Evolutionary conservation across 2,329 filamentous ascomycete genomes (phyloP).

Genomic region (Lasiodiplodia sp.): DNA sequence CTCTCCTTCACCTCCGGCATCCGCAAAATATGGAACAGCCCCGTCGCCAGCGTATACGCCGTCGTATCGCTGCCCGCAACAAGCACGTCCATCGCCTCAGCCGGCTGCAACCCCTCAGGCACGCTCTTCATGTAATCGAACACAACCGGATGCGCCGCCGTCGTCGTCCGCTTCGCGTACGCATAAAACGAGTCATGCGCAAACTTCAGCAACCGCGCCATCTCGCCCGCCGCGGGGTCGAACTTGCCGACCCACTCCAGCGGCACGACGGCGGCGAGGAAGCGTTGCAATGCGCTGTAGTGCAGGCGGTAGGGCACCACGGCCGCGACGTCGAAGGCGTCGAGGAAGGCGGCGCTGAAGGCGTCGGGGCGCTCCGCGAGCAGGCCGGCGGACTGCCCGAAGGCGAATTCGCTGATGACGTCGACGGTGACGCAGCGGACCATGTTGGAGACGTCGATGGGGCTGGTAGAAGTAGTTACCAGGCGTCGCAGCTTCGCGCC

Average conservation of each 20-base stretch:
- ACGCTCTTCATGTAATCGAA: neutral
- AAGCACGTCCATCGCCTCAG: neutral
- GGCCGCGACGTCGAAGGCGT: neutral
- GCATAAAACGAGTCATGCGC: neutral
- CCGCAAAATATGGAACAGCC: constrained; percentile 47
- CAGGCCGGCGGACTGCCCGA: constrained; percentile 33
- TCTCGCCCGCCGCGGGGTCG: neutral
- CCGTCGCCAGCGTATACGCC: constrained; percentile 44
- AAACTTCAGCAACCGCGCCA: neutral
- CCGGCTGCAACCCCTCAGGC: neutral
- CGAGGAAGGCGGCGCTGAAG: neutral
- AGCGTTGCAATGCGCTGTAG: neutral
- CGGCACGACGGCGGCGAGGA: neutral
- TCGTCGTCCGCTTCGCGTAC: constrained; percentile 1
- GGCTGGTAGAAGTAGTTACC: neutral
- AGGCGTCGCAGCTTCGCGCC: constrained; percentile 29
- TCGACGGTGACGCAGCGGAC: constrained; percentile 33
- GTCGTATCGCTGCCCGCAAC: constrained; percentile 49
- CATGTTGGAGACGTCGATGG: constrained; percentile 31
- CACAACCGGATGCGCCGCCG: neutral
- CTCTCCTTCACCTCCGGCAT: constrained; percentile 35
- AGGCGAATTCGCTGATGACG: constrained; percentile 35
- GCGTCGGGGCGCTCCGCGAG: constrained; percentile 31
- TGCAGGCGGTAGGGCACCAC: neutral
- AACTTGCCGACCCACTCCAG: neutral